phyloP scores from a whole-genome alignment of 768 basidiomycete genomes.

The Russula foetens region DNA sequence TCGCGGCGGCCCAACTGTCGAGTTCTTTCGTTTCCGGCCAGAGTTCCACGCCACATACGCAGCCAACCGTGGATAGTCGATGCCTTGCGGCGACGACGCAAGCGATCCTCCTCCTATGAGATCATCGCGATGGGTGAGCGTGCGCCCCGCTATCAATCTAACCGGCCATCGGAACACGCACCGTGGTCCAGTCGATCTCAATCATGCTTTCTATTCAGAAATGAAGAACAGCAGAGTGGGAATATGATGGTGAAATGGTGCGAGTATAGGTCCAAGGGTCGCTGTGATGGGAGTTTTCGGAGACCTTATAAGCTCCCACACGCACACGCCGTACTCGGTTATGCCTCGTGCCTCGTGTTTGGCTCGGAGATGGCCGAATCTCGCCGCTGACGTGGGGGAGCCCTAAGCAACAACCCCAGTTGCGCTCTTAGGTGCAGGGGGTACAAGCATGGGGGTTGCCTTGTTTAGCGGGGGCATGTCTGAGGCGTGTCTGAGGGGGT shows the following conservation, averaged over 20 bases:
- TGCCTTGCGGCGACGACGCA: slow-evolving; percentile 8
- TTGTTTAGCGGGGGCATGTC: neutral
- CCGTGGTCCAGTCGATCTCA: slow-evolving; percentile 18
- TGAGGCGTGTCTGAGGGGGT: neutral
- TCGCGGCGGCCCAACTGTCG: slow-evolving; percentile 18
- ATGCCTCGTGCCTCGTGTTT: slow-evolving; percentile 2
- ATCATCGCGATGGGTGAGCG: neutral
- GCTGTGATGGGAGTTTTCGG: neutral
- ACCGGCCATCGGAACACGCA: neutral
- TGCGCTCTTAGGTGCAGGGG: neutral
- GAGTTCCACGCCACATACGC: slow-evolving; percentile 20
- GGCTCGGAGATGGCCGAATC: slow-evolving; percentile 14
- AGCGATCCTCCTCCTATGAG: slow-evolving; percentile 6
- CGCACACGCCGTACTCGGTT: neutral
- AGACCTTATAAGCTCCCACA: slow-evolving; percentile 5
- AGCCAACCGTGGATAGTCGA: slow-evolving; percentile 23
- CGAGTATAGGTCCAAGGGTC: slow-evolving; percentile 7
- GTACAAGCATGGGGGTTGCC: neutral
- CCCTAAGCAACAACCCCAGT: neutral
- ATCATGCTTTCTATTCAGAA: slow-evolving; percentile 3
- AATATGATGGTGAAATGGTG: neutral
- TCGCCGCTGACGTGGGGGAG: neutral
- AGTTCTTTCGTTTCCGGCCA: slow-evolving; percentile 15
- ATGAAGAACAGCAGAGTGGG: neutral
- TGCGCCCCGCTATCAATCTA: neutral